Evolutionary conservation across 2,329 filamentous ascomycete genomes (phyloP).

Genomic region (Fusarium sp.): DNA sequence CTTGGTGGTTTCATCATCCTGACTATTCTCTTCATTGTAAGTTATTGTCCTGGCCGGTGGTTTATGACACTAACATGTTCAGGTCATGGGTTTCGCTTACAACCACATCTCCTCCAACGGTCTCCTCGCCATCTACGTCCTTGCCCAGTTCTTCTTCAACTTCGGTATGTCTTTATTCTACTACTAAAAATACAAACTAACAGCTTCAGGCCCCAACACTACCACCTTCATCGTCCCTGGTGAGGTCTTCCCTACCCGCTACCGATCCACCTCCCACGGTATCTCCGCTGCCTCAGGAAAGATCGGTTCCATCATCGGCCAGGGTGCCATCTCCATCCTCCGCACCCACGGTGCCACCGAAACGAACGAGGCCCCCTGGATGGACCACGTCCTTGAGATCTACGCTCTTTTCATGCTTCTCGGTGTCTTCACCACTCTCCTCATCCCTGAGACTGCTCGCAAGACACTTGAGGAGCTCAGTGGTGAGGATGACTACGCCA

Average conservation of each 20-base stretch:
- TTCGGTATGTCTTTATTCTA: slow-evolving; percentile 49
- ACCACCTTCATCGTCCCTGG: slow-evolving; percentile 67
- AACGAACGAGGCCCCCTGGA: slow-evolving; percentile 65
- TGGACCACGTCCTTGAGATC: slow-evolving; percentile 81
- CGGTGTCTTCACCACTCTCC: slow-evolving; percentile 72
- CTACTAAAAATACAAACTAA: background rate
- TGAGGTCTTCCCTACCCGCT: slow-evolving; percentile 65
- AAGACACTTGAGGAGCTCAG: slow-evolving; percentile 75
- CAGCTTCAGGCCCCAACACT: slow-evolving; percentile 56
- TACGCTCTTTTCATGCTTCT: slow-evolving; percentile 80
- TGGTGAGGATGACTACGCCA: slow-evolving; percentile 48
- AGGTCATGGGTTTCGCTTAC: slow-evolving; percentile 70
- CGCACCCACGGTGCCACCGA: slow-evolving; percentile 55
- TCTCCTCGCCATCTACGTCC: slow-evolving; percentile 64
- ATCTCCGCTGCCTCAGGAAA: slow-evolving; percentile 65
- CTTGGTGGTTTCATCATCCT: slow-evolving; percentile 69
- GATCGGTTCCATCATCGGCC: slow-evolving; percentile 65
- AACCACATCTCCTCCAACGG: slow-evolving; percentile 60
- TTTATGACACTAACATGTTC: background rate
- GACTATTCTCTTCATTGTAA: slow-evolving; percentile 64
- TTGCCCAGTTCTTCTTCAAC: slow-evolving; percentile 69
- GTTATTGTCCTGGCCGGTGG: background rate
- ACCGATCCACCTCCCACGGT: slow-evolving; percentile 66
- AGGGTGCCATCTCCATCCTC: slow-evolving; percentile 66
- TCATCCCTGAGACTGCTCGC: slow-evolving; percentile 79